Percentiles rank a stretch among this genome's conserved stretches.
These are phyloP conservation scores for Neurospora sp. DNA, from an alignment of 2,329 filamentous ascomycete genomes.

Conservation along the genomic window DNA sequence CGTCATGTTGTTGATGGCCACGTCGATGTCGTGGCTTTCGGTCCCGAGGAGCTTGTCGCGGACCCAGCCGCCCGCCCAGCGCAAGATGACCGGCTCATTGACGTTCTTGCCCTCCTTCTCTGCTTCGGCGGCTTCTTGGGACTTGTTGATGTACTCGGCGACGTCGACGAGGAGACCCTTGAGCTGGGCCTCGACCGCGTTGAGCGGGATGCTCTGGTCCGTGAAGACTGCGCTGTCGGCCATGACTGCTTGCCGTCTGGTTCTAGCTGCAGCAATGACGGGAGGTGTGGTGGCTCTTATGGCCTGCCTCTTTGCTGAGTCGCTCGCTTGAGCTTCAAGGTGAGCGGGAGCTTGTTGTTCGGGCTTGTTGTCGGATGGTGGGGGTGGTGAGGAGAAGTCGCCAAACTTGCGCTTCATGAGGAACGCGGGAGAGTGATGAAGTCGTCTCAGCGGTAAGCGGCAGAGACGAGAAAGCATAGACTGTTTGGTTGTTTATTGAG, in stretches of 20 bases:
- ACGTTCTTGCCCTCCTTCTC: conserved; percentile 3
- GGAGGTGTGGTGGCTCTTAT: background rate
- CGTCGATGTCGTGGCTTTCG: conserved; percentile 71
- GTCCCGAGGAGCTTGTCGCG: conserved; percentile 70
- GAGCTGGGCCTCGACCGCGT: conserved; percentile 59
- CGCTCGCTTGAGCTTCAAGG: background rate
- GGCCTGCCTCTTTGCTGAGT: background rate
- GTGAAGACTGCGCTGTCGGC: background rate
- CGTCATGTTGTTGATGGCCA: conserved; percentile 78
- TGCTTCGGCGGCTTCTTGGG: conserved; percentile 20
- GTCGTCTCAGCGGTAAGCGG: background rate
- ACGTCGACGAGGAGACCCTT: conserved; percentile 72
- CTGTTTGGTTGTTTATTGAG: background rate
- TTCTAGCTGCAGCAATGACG: background rate
- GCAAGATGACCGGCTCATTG: conserved; percentile 49
- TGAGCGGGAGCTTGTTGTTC: background rate
- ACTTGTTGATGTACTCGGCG: conserved; percentile 54
- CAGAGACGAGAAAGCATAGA: background rate
- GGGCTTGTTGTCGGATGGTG: background rate
- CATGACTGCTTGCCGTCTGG: conserved; percentile 4
- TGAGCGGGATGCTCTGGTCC: conserved; percentile 40
- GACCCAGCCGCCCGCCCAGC: conserved; percentile 82
- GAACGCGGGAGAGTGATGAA: background rate
- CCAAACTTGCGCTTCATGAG: conserved; percentile 18
- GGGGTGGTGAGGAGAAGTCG: conserved; percentile 3